phyloP scores from a whole-genome alignment of 192 early-diverging fungal species.

The Chytriomyces confervae region DNA sequence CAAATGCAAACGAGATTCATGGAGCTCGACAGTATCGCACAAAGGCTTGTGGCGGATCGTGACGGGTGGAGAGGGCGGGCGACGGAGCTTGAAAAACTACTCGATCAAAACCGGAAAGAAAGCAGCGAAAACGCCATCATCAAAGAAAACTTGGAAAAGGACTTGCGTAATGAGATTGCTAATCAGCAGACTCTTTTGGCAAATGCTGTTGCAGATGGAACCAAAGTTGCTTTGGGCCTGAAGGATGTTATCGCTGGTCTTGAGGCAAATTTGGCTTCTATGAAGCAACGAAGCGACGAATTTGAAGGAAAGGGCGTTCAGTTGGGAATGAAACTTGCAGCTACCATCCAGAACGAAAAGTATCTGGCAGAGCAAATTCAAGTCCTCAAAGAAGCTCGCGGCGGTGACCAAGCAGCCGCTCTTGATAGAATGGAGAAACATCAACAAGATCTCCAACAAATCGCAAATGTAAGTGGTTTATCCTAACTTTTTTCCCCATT shows the following conservation, averaged over 20 bases:
- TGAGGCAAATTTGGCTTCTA: slow-evolving; percentile 4
- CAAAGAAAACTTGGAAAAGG: slow-evolving; percentile 27
- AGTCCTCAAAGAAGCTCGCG: slow-evolving; percentile 31
- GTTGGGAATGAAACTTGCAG: slow-evolving; percentile 12
- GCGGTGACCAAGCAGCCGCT: slow-evolving; percentile 29
- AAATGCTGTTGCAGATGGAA: background rate
- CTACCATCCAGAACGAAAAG: slow-evolving; percentile 24
- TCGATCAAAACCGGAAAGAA: slow-evolving; percentile 31
- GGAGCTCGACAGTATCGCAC: slow-evolving; percentile 29
- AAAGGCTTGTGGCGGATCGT: slow-evolving; percentile 27
- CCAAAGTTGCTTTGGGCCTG: background rate
- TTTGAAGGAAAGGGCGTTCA: background rate
- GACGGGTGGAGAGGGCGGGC: slow-evolving; percentile 25
- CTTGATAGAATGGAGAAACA: slow-evolving; percentile 31
- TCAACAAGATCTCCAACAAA: slow-evolving; percentile 15
- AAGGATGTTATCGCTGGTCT: slow-evolving; percentile 3
- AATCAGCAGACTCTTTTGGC: background rate
- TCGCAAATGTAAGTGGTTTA: slow-evolving; percentile 9
- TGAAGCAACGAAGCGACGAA: slow-evolving; percentile 5
- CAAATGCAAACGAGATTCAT: slow-evolving; percentile 22
- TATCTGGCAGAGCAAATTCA: slow-evolving; percentile 32
- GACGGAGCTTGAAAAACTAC: slow-evolving; percentile 17
- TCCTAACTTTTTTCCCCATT: background rate
- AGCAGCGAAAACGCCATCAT: slow-evolving; percentile 19
- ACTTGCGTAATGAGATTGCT: slow-evolving; percentile 20